Evolutionary conservation across 768 basidiomycete species (phyloP).

Genomic region (Aureoboletus auriporus): DNA sequence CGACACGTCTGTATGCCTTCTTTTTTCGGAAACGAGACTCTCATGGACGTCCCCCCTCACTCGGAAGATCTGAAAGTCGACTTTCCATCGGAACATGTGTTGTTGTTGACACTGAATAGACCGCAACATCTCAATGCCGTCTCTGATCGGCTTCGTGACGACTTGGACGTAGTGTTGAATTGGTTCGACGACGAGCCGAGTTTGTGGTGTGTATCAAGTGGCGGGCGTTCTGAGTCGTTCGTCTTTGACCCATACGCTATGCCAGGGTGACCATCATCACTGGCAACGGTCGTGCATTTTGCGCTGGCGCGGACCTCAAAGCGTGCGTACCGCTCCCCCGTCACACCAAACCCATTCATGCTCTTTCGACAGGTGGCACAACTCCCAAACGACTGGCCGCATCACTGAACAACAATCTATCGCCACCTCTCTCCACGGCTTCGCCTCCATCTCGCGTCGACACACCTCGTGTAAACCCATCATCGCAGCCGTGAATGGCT

Average conservation of each 20-base stretch:
- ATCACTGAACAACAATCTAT: constrained; percentile 42
- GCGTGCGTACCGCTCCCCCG: constrained; percentile 41
- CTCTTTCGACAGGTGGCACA: constrained; percentile 51
- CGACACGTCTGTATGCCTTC: too few species aligned
- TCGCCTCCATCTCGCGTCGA: constrained; percentile 70
- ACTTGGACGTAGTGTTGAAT: constrained; percentile 49
- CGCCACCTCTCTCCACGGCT: constrained; percentile 48
- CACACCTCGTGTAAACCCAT: constrained; percentile 62
- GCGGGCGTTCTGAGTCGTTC: too few species aligned
- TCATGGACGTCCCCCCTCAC: constrained; percentile 21
- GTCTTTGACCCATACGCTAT: not conserved
- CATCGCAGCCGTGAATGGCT: constrained; percentile 79
- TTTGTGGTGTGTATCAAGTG: constrained; percentile 53
- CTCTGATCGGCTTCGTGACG: constrained; percentile 51
- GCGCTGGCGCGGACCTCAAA: constrained; percentile 77
- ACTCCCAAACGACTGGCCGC: constrained; percentile 42
- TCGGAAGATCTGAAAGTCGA: constrained; percentile 36
- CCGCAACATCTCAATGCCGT: constrained; percentile 73
- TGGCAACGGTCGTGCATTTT: constrained; percentile 69
- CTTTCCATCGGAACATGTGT: constrained; percentile 47
- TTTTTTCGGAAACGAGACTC: not conserved
- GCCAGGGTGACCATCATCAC: constrained; percentile 71
- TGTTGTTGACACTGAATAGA: constrained; percentile 60
- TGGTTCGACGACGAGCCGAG: constrained; percentile 74
- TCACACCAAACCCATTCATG: not conserved